Base-by-base conservation (phyloP, 2,329 filamentous ascomycete species). In the Aspergillus bombycis region DNA sequence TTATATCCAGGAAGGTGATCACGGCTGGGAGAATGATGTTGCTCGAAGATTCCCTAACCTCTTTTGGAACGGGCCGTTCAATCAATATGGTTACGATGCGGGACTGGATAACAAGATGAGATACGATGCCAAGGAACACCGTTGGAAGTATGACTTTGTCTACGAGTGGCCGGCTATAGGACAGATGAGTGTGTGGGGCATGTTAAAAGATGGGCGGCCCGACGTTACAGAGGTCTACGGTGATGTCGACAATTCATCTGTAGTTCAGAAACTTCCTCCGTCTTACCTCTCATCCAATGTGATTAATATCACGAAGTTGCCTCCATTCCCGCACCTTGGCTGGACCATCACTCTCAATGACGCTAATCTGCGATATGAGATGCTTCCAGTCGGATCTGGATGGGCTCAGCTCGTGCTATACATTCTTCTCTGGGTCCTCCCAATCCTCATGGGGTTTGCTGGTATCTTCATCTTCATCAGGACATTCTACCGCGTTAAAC, bases 111-210 rank as follows among this genome's bases (percentile, higher is more conserved):
- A 88, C 60, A 66, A 76, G 4, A 84, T 89, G 77, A 71, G 78
- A 21, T 80, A 85, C 53, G 78, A 81, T 32, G 75, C 75, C 21
- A 55, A 55, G 23, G 80, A 86, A 53, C 79, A 81, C 14, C 75
- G 78, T 3, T 90, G 88, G 88, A 77, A 80, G 21, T 86, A 84
- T 67, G 80, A 86, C 65, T 86, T 89, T 63, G 84, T 89, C 81
- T 80, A 83, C 4, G 88, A 90, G 70, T 90, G 87, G 84, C 88
- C 88, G 6, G 83, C 84, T 2, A 77, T 83, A 53, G 83, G 87
- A 61, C 87, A 89, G 69, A 76, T 89, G 62, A 90, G 89, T 67
- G 81, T 88, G 6, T 90, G 88, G 88, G 88, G 88, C 58, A 86
- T 89, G 72, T 87, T 89, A 68, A 82, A 84, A 0, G 83, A 89